These are phyloP conservation scores for Gnaphalium uliginosum DNA, from an alignment of 129 eudicot genomes.

Conservation along the genomic window DNA sequence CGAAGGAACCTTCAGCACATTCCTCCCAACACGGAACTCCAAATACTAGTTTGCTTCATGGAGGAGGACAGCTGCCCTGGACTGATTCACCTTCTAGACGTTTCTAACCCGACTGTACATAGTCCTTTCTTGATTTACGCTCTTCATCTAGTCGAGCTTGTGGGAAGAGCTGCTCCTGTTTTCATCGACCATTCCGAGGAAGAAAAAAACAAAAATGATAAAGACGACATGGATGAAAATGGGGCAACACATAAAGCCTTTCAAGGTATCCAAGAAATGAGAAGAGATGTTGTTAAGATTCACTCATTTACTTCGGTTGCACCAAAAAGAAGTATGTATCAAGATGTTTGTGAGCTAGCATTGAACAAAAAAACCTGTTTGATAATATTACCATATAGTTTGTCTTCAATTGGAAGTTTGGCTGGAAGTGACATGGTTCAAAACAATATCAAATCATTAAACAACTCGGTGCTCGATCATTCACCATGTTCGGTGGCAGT, in stretches of 20 bases:
- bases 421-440: slow-evolving; percentile 32
- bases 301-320: slow-evolving; percentile 60
- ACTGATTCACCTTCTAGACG: slow-evolving; percentile 52
- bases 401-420: slow-evolving; percentile 10
- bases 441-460: slow-evolving; percentile 41
- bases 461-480: slow-evolving; percentile 43
- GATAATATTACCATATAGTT: slow-evolving; percentile 51
- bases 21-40: slow-evolving; percentile 56
- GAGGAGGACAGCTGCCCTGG: slow-evolving; percentile 61
- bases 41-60: slow-evolving; percentile 50
- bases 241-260: slow-evolving; percentile 59
- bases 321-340: slow-evolving; percentile 76
- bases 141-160: slow-evolving; percentile 66
- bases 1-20: slow-evolving; percentile 78
- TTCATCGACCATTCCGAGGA: slow-evolving; percentile 65
- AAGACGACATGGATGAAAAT: slow-evolving; percentile 24
- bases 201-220: slow-evolving; percentile 22
- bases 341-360: slow-evolving; percentile 89
- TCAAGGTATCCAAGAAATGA: slow-evolving; percentile 43
- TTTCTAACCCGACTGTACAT: slow-evolving; percentile 52
- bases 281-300: slow-evolving; percentile 42
- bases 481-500: slow-evolving; percentile 91
- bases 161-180: slow-evolving; percentile 74
- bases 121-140: slow-evolving; percentile 64
- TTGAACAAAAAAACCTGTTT: slow-evolving; percentile 52